These are phyloP conservation scores for Panicum hallii DNA, from an alignment of 202 grass and related monocot species.

Conservation along the genomic window DNA sequence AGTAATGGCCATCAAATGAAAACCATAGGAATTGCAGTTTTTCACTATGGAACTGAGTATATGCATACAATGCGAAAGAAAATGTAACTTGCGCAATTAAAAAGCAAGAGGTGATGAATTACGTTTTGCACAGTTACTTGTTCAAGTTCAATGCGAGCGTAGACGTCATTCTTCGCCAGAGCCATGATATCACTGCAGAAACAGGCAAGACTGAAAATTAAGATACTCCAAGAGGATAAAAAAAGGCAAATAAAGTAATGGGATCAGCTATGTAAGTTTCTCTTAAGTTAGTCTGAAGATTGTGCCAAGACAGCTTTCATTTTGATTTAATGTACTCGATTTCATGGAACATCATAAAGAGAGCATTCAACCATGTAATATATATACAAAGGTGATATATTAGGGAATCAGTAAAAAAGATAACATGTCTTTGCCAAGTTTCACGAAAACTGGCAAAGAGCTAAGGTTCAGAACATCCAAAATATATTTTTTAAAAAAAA, in stretches of 20 bases:
- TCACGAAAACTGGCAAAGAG: not conserved
- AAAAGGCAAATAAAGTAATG: slow-evolving; percentile 26
- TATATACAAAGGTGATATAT: slow-evolving; percentile 14
- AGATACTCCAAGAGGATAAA: slow-evolving; percentile 28
- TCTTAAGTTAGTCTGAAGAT: slow-evolving; percentile 26
- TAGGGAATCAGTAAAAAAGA: slow-evolving; percentile 8
- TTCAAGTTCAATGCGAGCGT: slow-evolving; percentile 67
- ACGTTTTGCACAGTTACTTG: slow-evolving; percentile 65
- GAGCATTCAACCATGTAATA: slow-evolving; percentile 10
- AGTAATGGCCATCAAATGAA: slow-evolving; percentile 3
- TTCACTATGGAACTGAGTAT: not conserved
- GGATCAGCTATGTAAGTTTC: not conserved
- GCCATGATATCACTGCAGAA: slow-evolving; percentile 77
- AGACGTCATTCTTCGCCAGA: slow-evolving; percentile 65
- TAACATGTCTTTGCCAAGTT: not conserved
- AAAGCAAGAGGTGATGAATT: slow-evolving; percentile 41
- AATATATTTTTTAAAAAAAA: not conserved
- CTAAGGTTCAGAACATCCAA: not conserved
- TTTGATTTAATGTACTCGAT: not conserved
- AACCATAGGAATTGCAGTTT: not conserved
- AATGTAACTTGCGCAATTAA: not conserved
- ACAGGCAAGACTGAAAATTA: slow-evolving; percentile 23
- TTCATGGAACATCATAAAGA: not conserved
- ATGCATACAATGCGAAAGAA: not conserved
- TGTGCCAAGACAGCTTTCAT: not conserved